Evolutionary conservation across 148 eudicot species (phyloP).

Genomic region (Camellia lanceoleosa): DNA sequence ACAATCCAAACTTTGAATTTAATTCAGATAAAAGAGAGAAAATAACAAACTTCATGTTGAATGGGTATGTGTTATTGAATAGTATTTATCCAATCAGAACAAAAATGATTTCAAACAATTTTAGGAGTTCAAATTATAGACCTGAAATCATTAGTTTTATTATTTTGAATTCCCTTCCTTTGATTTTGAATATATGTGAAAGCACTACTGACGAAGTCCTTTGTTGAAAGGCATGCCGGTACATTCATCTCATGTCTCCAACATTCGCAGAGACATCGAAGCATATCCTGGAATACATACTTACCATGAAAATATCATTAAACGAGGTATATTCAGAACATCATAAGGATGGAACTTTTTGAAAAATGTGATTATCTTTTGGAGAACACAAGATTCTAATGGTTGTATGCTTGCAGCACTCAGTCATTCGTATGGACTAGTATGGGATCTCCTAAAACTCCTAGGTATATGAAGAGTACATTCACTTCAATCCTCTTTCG

Average conservation of each 20-base stretch:
- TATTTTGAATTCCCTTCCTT: too few species aligned
- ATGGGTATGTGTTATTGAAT: too few species aligned
- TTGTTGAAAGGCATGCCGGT: conserved; percentile 8
- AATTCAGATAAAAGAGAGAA: too few species aligned
- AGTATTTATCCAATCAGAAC: too few species aligned
- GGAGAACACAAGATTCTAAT: not conserved
- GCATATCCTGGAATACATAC: not conserved
- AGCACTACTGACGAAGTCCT: not conserved
- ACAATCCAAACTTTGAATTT: too few species aligned
- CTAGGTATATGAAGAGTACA: not conserved
- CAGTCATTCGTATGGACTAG: not conserved
- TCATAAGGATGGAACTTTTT: not conserved
- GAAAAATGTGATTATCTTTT: not conserved
- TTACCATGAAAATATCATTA: not conserved
- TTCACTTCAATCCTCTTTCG: not conserved
- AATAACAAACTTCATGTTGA: too few species aligned
- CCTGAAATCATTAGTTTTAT: not conserved
- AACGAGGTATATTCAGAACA: not conserved
- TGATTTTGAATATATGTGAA: not conserved
- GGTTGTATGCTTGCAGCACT: not conserved
- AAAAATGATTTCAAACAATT: not conserved
- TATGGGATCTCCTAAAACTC: conserved; percentile 10
- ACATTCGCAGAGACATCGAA: conserved; percentile 1
- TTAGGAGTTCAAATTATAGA: not conserved
- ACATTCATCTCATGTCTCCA: conserved; percentile 1